These are phyloP conservation scores for Athelia psychrophila DNA, from an alignment of 1,284 basidiomycete genomes.

Conservation along the genomic window DNA sequence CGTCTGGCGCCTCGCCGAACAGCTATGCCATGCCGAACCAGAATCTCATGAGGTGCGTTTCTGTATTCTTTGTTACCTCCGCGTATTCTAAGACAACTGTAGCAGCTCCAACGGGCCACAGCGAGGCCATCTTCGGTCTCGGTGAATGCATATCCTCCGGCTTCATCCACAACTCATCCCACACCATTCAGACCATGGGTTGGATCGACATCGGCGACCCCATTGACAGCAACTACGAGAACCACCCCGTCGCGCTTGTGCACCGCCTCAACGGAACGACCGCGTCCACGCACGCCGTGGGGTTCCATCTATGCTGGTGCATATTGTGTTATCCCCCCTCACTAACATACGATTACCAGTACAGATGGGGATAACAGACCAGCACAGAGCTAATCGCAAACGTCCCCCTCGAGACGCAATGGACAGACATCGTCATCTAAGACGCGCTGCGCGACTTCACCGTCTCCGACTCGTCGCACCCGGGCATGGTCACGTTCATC, in stretches of 20 bases:
- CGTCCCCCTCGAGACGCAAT: slow-evolving; percentile 71
- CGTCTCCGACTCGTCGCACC: slow-evolving; percentile 57
- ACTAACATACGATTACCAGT: too few relatives aligned
- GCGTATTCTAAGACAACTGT: too few relatives aligned
- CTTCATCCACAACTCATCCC: slow-evolving; percentile 63
- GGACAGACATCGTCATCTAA: slow-evolving; percentile 79
- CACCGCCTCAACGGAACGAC: slow-evolving; percentile 53
- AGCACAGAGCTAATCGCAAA: slow-evolving; percentile 47
- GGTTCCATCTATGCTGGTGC: too few relatives aligned
- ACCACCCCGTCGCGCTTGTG: slow-evolving; percentile 4
- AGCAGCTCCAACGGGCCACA: slow-evolving; percentile 61
- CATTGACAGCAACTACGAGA: slow-evolving; percentile 55
- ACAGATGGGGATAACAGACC: slow-evolving; percentile 57
- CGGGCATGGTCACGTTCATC: too few relatives aligned
- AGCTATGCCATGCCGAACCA: slow-evolving; percentile 55
- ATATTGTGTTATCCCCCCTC: too few relatives aligned
- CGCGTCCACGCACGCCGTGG: slow-evolving; percentile 64
- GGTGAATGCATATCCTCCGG: slow-evolving; percentile 71
- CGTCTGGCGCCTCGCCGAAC: slow-evolving; percentile 43
- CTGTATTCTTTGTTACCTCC: too few relatives aligned
- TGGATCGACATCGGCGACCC: slow-evolving; percentile 60
- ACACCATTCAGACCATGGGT: slow-evolving; percentile 71
- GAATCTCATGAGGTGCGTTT: slow-evolving; percentile 65
- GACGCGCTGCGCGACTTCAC: slow-evolving; percentile 69
- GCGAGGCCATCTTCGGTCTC: slow-evolving; percentile 75